Percentiles rank a stretch among this genome's conserved stretches.
These are phyloP conservation scores for Phytopythium oedochilum DNA, from an alignment of 352 stramenopile genomes.

Conservation along the genomic window DNA sequence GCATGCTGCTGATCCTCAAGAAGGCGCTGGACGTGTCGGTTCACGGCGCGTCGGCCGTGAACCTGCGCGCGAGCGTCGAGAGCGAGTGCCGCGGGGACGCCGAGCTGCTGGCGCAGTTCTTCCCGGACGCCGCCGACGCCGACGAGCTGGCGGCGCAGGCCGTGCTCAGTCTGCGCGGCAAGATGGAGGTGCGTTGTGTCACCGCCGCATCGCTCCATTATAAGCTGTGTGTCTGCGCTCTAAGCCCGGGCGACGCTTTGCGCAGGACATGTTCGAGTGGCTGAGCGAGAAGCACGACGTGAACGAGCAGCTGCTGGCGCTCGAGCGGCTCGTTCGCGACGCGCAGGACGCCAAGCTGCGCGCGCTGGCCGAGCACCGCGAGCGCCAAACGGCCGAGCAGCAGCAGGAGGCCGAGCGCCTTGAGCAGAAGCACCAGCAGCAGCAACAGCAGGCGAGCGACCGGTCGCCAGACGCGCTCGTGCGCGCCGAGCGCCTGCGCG, in stretches of 20 bases:
- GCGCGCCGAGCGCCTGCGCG: conserved; percentile 32
- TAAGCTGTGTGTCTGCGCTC: no score
- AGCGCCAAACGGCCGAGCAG: no score
- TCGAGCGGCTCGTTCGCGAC: conserved; percentile 42
- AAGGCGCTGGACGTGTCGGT: conserved; percentile 65
- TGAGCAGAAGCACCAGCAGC: conserved; percentile 5
- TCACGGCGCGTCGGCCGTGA: conserved; percentile 34
- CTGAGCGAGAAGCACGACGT: conserved; percentile 47
- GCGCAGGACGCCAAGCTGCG: conserved; percentile 37
- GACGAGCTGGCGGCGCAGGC: conserved; percentile 47
- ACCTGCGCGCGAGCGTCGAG: conserved; percentile 48
- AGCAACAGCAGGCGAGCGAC: conserved; percentile 6
- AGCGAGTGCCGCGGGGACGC: conserved; percentile 41
- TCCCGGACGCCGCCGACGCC: conserved; percentile 27
- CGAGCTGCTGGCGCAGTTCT: conserved; percentile 47
- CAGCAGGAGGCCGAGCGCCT: no score
- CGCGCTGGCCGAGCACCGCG: conserved; percentile 18
- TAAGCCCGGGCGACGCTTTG: no score
- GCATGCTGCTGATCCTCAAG: conserved; percentile 57
- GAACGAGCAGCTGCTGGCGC: conserved; percentile 36
- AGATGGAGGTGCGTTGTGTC: conserved; percentile 25
- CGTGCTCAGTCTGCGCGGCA: conserved; percentile 44
- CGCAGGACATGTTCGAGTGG: conserved; percentile 36
- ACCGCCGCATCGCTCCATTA: no score
- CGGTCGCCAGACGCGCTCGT: conserved; percentile 34